phyloP scores from a whole-genome alignment of 495 filamentous ascomycete genomes.

The Penicillium flavigenum region DNA sequence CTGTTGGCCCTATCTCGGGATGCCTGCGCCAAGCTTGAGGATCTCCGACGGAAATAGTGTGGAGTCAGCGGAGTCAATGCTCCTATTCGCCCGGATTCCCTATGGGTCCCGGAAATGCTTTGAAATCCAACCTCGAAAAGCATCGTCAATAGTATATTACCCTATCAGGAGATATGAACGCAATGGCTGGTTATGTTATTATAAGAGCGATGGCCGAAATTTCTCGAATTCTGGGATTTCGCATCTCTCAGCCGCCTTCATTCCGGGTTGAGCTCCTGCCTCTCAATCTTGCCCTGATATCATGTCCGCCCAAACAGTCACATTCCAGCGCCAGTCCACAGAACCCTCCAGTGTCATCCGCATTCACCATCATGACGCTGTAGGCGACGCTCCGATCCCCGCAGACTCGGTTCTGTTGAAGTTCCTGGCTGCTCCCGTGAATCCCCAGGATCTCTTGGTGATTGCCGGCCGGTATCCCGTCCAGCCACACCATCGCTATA shows the following conservation, averaged over 20 bases:
- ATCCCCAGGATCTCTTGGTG: slow-evolving; percentile 16
- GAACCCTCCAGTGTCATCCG: slow-evolving; percentile 6
- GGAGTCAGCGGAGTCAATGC: neutral
- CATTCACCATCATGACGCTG: neutral
- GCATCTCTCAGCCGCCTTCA: too few relatives aligned
- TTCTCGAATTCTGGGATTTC: too few relatives aligned
- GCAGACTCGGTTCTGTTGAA: slow-evolving; percentile 12
- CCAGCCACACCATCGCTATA: slow-evolving; percentile 11
- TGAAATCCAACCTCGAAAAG: neutral
- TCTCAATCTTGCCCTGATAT: neutral
- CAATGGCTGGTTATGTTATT: neutral
- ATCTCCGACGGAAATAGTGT: slow-evolving; percentile 5
- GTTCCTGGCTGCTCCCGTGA: slow-evolving; percentile 18
- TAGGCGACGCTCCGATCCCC: neutral
- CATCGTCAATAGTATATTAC: neutral
- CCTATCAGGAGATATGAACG: neutral
- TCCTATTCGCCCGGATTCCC: neutral
- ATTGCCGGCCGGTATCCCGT: slow-evolving; percentile 19
- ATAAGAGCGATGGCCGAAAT: neutral
- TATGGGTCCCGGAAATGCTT: slow-evolving; percentile 4
- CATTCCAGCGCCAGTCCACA: slow-evolving; percentile 2
- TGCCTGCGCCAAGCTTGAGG: neutral
- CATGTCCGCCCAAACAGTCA: slow-evolving; percentile 3
- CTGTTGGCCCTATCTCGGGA: neutral
- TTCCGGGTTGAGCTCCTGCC: too few relatives aligned